Evolutionary conservation across 345 rosid species (phyloP).

Genomic region (Acer campestre): DNA sequence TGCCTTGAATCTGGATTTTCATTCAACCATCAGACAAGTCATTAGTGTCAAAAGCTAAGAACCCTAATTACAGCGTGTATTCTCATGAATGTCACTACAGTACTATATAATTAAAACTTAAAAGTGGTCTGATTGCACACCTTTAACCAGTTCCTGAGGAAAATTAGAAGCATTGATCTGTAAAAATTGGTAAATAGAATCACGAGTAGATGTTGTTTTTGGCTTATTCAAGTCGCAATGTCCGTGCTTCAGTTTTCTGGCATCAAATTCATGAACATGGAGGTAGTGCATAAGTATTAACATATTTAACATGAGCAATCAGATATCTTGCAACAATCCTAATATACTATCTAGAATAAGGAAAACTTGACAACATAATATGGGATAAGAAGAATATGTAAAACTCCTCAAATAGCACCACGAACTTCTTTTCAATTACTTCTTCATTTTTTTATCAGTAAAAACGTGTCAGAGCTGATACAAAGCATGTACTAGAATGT

Average conservation of each 20-base stretch:
- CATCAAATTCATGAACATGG: constrained; percentile 13
- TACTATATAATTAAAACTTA: constrained; percentile 8
- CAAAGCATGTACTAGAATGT: not conserved
- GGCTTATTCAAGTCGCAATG: constrained; percentile 46
- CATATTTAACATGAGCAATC: not conserved
- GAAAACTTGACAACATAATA: not conserved
- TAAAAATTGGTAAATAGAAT: constrained; percentile 45
- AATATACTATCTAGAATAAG: not conserved
- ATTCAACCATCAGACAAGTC: not conserved
- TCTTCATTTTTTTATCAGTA: too few relatives aligned
- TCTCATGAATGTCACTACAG: not conserved
- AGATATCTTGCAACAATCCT: not conserved
- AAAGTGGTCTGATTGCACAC: constrained; percentile 27
- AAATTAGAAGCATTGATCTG: constrained; percentile 42
- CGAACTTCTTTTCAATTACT: not conserved
- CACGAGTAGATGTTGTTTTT: constrained; percentile 30
- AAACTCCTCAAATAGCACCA: not conserved
- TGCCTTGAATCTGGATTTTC: constrained; percentile 34
- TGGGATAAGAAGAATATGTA: not conserved
- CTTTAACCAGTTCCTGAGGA: constrained; percentile 56
- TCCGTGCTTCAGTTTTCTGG: constrained; percentile 40
- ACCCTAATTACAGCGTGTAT: not conserved
- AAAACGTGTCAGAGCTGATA: not conserved
- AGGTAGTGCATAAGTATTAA: not conserved
- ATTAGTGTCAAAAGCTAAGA: not conserved